Conservation (phyloP, 257 asterid species). For the Solanum okadae region DNA sequence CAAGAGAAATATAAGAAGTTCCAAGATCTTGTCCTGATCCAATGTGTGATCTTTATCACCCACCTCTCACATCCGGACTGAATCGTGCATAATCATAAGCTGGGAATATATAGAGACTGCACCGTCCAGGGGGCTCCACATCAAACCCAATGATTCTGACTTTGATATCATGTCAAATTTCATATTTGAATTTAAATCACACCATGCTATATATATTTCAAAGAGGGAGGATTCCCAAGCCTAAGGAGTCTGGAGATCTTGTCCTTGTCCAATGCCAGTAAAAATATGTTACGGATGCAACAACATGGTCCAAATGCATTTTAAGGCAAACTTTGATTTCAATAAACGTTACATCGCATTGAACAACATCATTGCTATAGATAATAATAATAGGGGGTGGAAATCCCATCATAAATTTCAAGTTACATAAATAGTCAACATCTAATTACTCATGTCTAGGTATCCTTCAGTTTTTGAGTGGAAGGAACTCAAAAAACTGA, state of each 20-base stretch:
- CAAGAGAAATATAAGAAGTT: background rate
- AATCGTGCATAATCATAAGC: background rate
- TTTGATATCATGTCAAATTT: background rate
- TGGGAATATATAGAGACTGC: background rate
- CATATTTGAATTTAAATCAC: too few species aligned
- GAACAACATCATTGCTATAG: background rate
- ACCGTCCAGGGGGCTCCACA: background rate
- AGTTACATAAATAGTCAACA: background rate
- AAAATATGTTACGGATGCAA: background rate
- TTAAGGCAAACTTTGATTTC: background rate
- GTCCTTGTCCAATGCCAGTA: background rate
- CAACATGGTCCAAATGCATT: constrained; percentile 21
- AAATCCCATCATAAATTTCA: constrained; percentile 1
- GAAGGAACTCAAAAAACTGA: constrained; percentile 81
- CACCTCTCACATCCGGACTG: too few species aligned
- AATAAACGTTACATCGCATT: background rate
- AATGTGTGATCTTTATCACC: background rate
- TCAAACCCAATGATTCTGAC: background rate
- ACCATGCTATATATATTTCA: background rate
- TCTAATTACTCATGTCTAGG: background rate
- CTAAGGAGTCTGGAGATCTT: background rate
- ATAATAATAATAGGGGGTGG: background rate
- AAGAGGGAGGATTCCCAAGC: background rate
- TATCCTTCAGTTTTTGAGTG: constrained; percentile 48
- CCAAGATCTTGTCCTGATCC: background rate